Evolutionary conservation across 2,329 filamentous ascomycete genomes (phyloP).

Genomic region (Acarospora socialis): DNA sequence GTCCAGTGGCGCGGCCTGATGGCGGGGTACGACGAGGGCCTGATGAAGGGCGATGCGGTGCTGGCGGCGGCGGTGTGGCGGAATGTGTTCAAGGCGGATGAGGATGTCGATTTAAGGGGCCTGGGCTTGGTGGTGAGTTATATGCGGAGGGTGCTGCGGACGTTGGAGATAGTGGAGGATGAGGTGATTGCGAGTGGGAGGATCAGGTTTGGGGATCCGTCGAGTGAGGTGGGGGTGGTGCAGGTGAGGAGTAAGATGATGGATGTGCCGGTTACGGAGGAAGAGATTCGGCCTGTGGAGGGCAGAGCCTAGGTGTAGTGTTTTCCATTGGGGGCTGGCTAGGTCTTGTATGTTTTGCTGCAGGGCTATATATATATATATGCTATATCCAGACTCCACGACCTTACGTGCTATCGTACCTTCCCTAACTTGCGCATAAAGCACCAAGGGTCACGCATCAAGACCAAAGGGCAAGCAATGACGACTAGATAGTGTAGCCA

Average conservation of each 20-base stretch:
- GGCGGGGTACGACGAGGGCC: conserved; percentile 43
- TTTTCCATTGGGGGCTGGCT: too few relatives aligned
- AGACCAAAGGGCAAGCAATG: too few relatives aligned
- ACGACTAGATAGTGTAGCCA: too few relatives aligned
- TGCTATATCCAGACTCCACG: too few relatives aligned
- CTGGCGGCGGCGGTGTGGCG: conserved; percentile 66
- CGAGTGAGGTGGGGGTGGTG: conserved; percentile 24
- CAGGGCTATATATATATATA: too few relatives aligned
- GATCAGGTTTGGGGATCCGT: conserved; percentile 37
- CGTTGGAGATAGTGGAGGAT: conserved; percentile 40
- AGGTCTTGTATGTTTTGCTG: too few relatives aligned
- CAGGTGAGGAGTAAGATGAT: conserved; percentile 16
- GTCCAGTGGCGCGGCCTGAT: conserved; percentile 82
- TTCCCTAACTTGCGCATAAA: too few relatives aligned
- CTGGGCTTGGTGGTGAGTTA: conserved; percentile 50
- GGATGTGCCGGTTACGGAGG: conserved; percentile 3
- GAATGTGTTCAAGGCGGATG: conserved; percentile 69
- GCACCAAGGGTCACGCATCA: too few relatives aligned
- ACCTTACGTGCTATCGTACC: too few relatives aligned
- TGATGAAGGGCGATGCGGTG: conserved; percentile 33
- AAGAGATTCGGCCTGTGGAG: too few relatives aligned
- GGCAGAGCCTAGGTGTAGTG: too few relatives aligned
- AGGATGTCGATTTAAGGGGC: conserved; percentile 46
- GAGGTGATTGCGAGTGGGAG: conserved; percentile 33
- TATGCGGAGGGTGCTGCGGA: conserved; percentile 42